Evolutionary conservation across 176 grass and related monocot genomes (phyloP).

Genomic region (Metroxylon sagu): DNA sequence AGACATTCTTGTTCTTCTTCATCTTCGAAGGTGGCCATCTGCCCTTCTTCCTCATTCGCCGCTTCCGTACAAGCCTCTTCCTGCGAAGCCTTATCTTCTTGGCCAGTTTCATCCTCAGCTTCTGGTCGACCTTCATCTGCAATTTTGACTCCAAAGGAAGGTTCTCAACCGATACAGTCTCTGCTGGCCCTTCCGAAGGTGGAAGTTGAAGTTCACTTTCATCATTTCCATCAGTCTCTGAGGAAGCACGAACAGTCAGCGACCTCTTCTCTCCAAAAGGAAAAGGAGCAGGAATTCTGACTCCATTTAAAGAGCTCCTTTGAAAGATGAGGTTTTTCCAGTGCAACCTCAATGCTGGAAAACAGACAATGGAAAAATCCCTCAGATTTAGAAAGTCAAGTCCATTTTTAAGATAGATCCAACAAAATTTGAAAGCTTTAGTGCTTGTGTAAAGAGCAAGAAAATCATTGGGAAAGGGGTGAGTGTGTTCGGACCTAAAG

Average conservation of each 20-base stretch:
- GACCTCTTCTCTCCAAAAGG: too few species aligned
- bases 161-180: constrained; percentile 30
- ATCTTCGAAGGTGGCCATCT: constrained; percentile 76
- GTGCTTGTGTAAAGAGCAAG: too few species aligned
- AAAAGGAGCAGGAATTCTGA: constrained; percentile 4
- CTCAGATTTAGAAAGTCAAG: too few species aligned
- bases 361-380: background rate
- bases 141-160: constrained; percentile 69
- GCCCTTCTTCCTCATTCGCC: constrained; percentile 75
- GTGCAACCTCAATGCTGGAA: constrained; percentile 51
- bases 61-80: constrained; percentile 64
- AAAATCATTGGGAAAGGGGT: too few species aligned
- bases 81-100: constrained; percentile 67
- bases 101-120: constrained; percentile 50
- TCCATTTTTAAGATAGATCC: too few species aligned
- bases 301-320: constrained; percentile 18
- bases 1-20: constrained; percentile 75
- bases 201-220: constrained; percentile 7
- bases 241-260: constrained; percentile 13
- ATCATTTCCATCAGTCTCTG: constrained; percentile 26
- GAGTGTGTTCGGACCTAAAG: constrained; percentile 1
- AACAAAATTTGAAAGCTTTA: too few species aligned
- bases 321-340: constrained; percentile 22
- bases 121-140: constrained; percentile 54
- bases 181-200: constrained; percentile 31